Evolutionary conservation across 2,329 filamentous ascomycete genomes (phyloP), one percentile per base, ranked within the genome.

Genomic region (Trichoderma atrobrunneum): DNA sequence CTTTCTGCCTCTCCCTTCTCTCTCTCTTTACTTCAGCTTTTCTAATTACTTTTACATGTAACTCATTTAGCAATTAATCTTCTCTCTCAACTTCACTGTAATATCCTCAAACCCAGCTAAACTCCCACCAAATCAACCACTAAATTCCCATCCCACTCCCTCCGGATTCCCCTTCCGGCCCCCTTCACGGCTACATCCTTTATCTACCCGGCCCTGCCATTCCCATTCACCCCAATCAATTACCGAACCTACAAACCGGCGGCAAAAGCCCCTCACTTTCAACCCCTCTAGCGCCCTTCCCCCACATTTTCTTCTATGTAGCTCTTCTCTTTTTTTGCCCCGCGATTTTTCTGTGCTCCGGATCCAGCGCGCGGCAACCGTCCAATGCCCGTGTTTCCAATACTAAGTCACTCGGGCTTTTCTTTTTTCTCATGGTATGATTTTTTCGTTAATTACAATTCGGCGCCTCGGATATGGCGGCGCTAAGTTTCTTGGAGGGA

Each of bases 191-290:
- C 28, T 65, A 34, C 64, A 57, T 24, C 21, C 63, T 56, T 36
- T 67, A 67, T 59, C 64, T 67, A 67, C 64, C 64, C 64, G 64
- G 43, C 16, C 24, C 12, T 26, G 8, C 16, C 24, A 36, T 36
- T 36, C 34, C 34, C 61, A 28, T 16, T 16, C n/a, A 26, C 10
- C 21, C 7, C 7, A 26, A 7, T 21, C 48, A 71, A 71, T 71
- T 71, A 71, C 69, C 69, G 69, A 65, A 51, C 43, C 61, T 65
- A 51, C 61, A 64, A 71, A 60, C 68, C 66, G 59, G 60, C 68
- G 68, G 60, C 59, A 43, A 51, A 71, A 61, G 67, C 67, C 67
- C 67, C 67, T 70, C 67, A 70, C 26, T 54, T 28, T 3, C 14
- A 7, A 3, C 51, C 64, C 64, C 51, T 36, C 34, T 43, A 60